Evolutionary conservation across 2,329 filamentous ascomycete genomes (phyloP).

Genomic region (Aspergillus pseudonomiae): DNA sequence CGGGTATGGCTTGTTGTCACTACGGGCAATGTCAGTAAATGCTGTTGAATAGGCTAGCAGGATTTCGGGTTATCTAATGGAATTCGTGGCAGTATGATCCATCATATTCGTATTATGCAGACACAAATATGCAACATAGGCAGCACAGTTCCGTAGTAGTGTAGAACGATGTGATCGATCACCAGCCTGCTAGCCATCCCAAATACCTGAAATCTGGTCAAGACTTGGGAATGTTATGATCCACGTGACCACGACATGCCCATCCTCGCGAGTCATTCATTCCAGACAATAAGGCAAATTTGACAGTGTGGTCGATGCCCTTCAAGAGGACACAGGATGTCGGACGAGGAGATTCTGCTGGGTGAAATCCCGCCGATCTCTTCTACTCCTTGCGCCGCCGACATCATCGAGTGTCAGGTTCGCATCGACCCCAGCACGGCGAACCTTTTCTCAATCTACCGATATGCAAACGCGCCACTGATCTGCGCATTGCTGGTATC

Average conservation of each 20-base stretch:
- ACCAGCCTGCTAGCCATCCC: not conserved
- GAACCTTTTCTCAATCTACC: not conserved
- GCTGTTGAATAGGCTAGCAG: not conserved
- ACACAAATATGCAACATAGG: not conserved
- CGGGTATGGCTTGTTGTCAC: not conserved
- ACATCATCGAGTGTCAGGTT: not conserved
- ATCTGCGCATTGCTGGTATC: not conserved
- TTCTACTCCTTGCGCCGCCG: not conserved
- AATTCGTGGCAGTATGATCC: not conserved
- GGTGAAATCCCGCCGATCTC: not conserved
- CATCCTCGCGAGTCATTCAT: not conserved
- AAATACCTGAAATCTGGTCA: not conserved
- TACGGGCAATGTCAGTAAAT: accelerated
- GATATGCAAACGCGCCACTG: not conserved
- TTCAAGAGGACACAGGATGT: not conserved
- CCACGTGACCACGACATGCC: not conserved
- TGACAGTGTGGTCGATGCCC: not conserved
- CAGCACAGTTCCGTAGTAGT: accelerated
- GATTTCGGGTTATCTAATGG: not conserved
- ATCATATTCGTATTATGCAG: not conserved
- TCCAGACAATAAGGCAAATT: not conserved
- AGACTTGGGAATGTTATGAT: not conserved
- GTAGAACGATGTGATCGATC: too few relatives aligned
- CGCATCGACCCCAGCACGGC: not conserved
- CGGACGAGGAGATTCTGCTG: not conserved